A percentile compares a stretch with the other conserved stretches of the same genome.
These are phyloP conservation scores for Penicillium hesseltinei DNA, from an alignment of 2,329 filamentous ascomycete species.

Conservation along the genomic window DNA sequence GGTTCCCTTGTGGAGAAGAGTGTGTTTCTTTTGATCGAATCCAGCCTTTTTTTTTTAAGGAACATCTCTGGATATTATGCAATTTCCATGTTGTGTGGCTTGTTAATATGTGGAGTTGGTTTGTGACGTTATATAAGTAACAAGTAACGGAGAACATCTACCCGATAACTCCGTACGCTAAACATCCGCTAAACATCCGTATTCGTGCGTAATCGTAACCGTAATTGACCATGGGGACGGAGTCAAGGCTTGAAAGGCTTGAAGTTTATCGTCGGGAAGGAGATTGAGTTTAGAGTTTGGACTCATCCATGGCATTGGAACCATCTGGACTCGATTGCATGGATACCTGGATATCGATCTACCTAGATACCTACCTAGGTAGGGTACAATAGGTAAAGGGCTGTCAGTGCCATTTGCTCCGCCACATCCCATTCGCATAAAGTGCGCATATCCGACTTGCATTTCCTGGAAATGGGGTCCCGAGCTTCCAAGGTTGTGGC, in stretches of 20 bases:
- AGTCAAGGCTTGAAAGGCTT: not conserved
- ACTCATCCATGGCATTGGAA: not conserved
- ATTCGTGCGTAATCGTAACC: not conserved
- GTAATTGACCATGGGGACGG: not conserved
- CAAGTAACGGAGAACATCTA: not conserved
- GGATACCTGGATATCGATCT: not conserved
- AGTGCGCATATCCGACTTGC: conserved; percentile 23
- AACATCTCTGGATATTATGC: not conserved
- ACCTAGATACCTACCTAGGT: not conserved
- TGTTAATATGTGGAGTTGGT: not conserved
- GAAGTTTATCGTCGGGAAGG: not conserved
- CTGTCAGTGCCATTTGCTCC: not conserved
- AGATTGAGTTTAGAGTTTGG: conserved; percentile 4
- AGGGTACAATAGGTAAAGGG: not conserved
- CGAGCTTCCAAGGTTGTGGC: conserved; percentile 15
- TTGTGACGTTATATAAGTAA: not conserved
- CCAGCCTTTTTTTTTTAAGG: not conserved
- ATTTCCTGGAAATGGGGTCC: conserved; percentile 26
- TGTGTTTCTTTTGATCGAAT: not conserved
- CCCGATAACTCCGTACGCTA: not conserved
- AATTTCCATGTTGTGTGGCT: no score
- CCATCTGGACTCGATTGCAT: not conserved
- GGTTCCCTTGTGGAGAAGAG: not conserved
- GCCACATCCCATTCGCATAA: conserved; percentile 3
- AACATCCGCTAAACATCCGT: not conserved